Conservation (phyloP, 2,329 filamentous ascomycete genomes). For the Phoma sp. region DNA sequence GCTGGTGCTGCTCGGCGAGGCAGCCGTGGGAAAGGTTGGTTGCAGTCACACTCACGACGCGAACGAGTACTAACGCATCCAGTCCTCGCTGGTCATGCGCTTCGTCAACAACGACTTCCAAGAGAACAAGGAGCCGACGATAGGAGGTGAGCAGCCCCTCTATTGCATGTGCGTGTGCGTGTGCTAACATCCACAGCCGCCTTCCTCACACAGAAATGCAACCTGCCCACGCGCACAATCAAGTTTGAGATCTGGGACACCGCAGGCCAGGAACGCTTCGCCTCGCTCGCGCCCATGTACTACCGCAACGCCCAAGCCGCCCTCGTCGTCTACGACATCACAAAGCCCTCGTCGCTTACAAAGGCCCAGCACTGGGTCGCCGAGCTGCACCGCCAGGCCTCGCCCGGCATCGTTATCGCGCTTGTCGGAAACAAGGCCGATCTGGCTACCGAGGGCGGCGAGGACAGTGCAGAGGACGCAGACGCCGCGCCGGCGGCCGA, state of each 20-base stretch:
- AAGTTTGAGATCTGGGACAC: constrained; percentile 89
- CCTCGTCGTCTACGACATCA: constrained; percentile 97
- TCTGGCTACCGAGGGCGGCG: constrained; percentile 63
- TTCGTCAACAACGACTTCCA: constrained; percentile 99
- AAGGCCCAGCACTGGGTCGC: constrained; percentile 99
- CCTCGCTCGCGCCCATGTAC: constrained; percentile 97
- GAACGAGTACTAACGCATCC: neutral
- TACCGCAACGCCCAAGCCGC: constrained; percentile 98
- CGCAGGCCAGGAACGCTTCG: constrained; percentile 95
- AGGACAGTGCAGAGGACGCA: constrained; percentile 56
- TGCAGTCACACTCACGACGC: neutral
- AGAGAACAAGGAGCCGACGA: constrained; percentile 99
- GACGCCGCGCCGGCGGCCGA: constrained; percentile 57
- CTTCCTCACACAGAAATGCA: constrained; percentile 98
- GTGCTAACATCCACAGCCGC: constrained; percentile 68
- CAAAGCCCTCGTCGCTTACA: constrained; percentile 90
- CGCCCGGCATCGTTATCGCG: constrained; percentile 94
- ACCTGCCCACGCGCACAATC: constrained; percentile 83
- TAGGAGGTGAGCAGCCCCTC: constrained; percentile 74
- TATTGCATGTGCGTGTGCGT: neutral
- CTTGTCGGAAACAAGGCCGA: constrained; percentile 91
- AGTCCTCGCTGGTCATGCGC: constrained; percentile 96
- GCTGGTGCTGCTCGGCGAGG: constrained; percentile 95
- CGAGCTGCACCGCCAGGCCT: constrained; percentile 94
- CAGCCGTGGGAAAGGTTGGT: constrained; percentile 94